Evolutionary conservation across 257 asterid species (phyloP).

Genomic region (Jaltomata sinuosa): DNA sequence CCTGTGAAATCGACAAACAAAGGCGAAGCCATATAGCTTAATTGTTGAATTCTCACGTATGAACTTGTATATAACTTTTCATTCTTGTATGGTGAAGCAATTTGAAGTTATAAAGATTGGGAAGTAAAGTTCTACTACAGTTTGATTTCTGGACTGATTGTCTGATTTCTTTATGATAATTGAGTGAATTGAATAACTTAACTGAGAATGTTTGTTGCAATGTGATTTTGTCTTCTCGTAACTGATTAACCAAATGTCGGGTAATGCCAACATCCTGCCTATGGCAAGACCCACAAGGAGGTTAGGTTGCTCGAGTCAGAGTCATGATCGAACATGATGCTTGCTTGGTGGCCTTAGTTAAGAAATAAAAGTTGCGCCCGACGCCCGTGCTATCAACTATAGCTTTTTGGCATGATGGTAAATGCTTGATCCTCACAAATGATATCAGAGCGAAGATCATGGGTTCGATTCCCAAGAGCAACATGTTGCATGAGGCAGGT

Average conservation of each 20-base stretch:
- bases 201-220: neutral
- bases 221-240: neutral
- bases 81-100: neutral
- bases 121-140: neutral
- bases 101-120: neutral
- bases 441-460: neutral
- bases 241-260: neutral
- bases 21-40: neutral
- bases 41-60: neutral
- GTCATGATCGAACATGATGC: neutral
- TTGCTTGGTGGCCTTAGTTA: neutral
- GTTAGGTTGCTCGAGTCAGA: neutral
- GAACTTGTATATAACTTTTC: neutral
- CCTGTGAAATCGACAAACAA: neutral
- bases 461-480: no score
- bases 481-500: neutral
- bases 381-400: neutral
- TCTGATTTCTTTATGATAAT: neutral
- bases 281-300: neutral
- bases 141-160: neutral
- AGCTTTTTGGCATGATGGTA: neutral
- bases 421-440: neutral
- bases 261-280: neutral
- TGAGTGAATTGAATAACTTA: neutral
- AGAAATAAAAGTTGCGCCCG: neutral